A percentile compares a stretch with the other conserved stretches of the same genome.
Evolutionary conservation across 805 yeast species (phyloP).

Genomic region (Myxozyma neglecta): DNA sequence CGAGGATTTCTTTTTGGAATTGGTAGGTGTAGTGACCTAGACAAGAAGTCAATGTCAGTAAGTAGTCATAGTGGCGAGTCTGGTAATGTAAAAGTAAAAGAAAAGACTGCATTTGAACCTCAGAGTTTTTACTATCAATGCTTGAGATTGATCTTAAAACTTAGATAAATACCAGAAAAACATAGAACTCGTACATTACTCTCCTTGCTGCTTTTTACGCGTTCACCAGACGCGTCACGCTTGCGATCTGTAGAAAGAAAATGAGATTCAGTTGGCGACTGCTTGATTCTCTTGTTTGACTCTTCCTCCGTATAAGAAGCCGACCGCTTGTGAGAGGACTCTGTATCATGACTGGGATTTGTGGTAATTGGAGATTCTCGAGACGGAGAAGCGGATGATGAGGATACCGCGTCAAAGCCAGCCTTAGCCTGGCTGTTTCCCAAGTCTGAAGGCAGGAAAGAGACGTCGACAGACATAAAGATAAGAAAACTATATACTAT

Average conservation of each 20-base stretch:
- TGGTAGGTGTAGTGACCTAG: not conserved
- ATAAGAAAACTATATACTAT: not conserved
- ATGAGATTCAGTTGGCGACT: not conserved
- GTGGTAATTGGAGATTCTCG: not conserved
- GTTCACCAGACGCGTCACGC: conserved; percentile 7
- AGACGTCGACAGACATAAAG: conserved; percentile 9
- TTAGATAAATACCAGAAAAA: not conserved
- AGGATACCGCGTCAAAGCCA: not conserved
- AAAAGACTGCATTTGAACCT: not conserved
- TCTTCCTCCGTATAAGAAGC: not conserved
- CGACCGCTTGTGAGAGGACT: not conserved
- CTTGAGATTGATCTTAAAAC: not conserved
- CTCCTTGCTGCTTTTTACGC: not conserved
- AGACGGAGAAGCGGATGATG: not conserved
- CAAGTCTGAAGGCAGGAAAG: conserved; percentile 2
- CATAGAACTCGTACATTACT: not conserved
- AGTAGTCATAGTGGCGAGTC: too few relatives aligned
- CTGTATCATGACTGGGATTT: not conserved
- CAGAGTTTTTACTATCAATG: not conserved
- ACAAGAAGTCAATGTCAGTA: not conserved
- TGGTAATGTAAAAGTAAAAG: not conserved
- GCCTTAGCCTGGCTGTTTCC: not conserved
- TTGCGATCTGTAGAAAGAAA: not conserved
- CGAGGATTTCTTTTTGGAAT: not conserved
- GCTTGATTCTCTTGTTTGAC: conserved; percentile 7